Conservation (phyloP, 2,329 filamentous ascomycete species). For the Dryadomyces sulphureus region DNA sequence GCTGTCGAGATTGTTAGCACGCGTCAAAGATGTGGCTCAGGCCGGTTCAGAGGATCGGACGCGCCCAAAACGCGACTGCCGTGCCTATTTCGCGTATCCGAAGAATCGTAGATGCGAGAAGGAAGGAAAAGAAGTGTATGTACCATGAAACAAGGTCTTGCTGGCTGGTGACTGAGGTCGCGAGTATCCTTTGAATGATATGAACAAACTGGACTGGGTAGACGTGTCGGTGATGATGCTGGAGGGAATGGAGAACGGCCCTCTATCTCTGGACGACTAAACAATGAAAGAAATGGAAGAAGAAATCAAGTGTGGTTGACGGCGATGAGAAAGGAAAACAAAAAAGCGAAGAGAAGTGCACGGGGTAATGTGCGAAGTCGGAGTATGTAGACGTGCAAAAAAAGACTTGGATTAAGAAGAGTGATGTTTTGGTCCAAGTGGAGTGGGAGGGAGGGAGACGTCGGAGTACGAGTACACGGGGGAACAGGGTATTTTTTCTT, state of each 20-base stretch:
- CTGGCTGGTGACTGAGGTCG: background rate
- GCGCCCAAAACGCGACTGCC: background rate
- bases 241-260: too few relatives aligned
- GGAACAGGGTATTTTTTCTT: background rate
- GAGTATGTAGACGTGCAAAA: slow-evolving; percentile 1
- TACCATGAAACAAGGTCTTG: background rate
- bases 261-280: background rate
- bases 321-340: background rate
- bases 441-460: slow-evolving; percentile 6
- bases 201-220: slow-evolving; percentile 1
- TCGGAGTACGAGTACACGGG: background rate
- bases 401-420: slow-evolving; percentile 11
- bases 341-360: background rate
- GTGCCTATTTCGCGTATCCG: background rate
- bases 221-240: background rate
- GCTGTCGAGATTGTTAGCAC: slow-evolving; percentile 1
- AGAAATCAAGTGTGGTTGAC: background rate
- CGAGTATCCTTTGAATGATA: background rate
- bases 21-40: background rate
- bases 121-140: background rate
- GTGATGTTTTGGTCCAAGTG: slow-evolving; percentile 14
- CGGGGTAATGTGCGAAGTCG: background rate
- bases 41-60: background rate
- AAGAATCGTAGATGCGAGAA: background rate
- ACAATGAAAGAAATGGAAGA: background rate